These are phyloP conservation scores for Kodamaea fungicola DNA, from an alignment of 1,139 yeast genomes.

Conservation along the genomic window DNA sequence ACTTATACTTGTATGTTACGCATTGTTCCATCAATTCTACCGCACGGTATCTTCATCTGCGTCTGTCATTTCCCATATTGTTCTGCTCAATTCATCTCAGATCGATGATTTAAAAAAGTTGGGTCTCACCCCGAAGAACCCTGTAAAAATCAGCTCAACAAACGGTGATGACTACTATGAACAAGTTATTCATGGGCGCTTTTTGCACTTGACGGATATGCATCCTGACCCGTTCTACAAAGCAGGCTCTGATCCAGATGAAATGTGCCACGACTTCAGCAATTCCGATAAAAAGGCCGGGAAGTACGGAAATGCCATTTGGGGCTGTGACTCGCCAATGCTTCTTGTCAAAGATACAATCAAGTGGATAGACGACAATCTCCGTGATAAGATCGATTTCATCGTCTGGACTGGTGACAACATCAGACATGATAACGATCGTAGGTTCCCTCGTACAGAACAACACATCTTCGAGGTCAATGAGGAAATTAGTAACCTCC, in stretches of 20 bases:
- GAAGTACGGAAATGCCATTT: constrained; percentile 69
- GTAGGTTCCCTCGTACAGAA: constrained; percentile 69
- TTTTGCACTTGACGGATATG: constrained; percentile 79
- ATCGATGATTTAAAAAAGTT: constrained; percentile 13
- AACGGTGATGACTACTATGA: constrained; percentile 19
- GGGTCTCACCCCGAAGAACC: constrained; percentile 33
- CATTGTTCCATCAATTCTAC: too few relatives aligned
- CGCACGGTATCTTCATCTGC: too few relatives aligned
- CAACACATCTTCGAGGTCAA: constrained; percentile 67
- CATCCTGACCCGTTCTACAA: constrained; percentile 79
- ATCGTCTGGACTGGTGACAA: constrained; percentile 92
- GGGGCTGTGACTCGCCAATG: constrained; percentile 73
- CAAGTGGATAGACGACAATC: constrained; percentile 58
- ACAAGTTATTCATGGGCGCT: constrained; percentile 57
- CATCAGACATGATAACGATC: constrained; percentile 80
- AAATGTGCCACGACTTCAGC: constrained; percentile 50
- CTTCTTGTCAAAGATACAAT: constrained; percentile 60
- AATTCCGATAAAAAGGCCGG: constrained; percentile 42
- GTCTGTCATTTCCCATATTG: neutral
- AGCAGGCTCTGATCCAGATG: constrained; percentile 47
- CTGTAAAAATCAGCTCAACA: constrained; percentile 22
- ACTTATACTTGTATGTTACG: too few relatives aligned
- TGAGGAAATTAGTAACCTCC: constrained; percentile 50
- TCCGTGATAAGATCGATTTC: constrained; percentile 76
- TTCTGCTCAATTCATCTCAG: constrained; percentile 2